phyloP scores from a whole-genome alignment of 1,139 yeast species.

The Meyerozyma athensensis region DNA sequence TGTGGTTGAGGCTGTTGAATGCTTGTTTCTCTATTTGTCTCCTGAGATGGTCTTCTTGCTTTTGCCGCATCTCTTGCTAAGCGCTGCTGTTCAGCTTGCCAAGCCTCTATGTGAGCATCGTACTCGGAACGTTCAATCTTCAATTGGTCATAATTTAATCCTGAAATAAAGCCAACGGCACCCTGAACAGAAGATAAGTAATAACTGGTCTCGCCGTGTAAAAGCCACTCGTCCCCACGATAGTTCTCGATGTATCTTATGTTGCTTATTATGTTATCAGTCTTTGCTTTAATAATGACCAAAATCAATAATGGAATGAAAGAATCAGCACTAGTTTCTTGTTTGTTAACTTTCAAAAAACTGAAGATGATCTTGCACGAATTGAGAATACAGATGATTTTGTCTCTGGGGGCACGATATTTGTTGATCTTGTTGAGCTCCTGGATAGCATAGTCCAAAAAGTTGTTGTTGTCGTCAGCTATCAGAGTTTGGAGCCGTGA shows the following conservation, averaged over 20 bases:
- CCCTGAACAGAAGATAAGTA: constrained; percentile 84
- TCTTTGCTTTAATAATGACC: constrained; percentile 66
- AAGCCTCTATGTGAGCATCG: constrained; percentile 44
- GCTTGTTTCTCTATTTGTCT: not conserved
- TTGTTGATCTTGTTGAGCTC: constrained; percentile 75
- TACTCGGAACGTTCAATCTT: constrained; percentile 59
- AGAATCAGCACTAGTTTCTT: constrained; percentile 83
- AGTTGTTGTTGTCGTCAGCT: constrained; percentile 45
- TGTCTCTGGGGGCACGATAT: constrained; percentile 92
- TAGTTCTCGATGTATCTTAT: constrained; percentile 81
- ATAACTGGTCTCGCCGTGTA: constrained; percentile 81
- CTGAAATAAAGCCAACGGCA: constrained; percentile 71
- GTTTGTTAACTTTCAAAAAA: constrained; percentile 64
- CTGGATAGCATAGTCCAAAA: constrained; percentile 63
- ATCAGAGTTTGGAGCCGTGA: constrained; percentile 13
- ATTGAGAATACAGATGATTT: constrained; percentile 84
- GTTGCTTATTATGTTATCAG: constrained; percentile 65
- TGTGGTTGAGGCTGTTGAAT: constrained; percentile 21
- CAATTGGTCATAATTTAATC: constrained; percentile 52
- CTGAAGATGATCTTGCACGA: constrained; percentile 92
- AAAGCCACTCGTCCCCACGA: constrained; percentile 64
- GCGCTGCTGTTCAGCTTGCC: constrained; percentile 37
- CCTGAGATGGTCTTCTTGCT: not conserved
- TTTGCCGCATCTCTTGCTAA: constrained; percentile 7
- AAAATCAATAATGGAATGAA: constrained; percentile 84